phyloP scores from a whole-genome alignment of 148 eudicot species.

The Chenopodium suecicum region DNA sequence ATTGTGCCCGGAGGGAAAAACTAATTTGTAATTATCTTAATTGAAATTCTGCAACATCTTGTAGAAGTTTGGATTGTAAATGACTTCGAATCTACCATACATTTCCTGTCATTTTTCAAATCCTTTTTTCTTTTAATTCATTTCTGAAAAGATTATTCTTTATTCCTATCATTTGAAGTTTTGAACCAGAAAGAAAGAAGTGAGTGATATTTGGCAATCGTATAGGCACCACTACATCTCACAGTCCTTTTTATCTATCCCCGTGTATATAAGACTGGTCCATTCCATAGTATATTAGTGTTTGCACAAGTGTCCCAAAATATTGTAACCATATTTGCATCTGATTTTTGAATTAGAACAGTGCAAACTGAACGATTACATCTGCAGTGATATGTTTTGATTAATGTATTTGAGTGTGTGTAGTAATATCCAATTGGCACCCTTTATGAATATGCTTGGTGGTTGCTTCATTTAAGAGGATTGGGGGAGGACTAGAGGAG shows the following conservation, averaged over 20 bases:
- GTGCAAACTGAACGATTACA: neutral
- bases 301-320: neutral
- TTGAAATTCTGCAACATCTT: neutral
- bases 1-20: neutral
- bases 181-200: neutral
- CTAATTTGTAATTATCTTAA: neutral
- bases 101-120: slow-evolving; percentile 10
- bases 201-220: neutral
- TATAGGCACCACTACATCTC: neutral
- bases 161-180: neutral
- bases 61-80: neutral
- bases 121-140: neutral
- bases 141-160: neutral
- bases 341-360: neutral
- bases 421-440: neutral
- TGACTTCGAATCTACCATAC: neutral
- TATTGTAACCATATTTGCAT: neutral
- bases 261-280: neutral
- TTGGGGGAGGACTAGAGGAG: neutral
- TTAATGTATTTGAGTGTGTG: neutral
- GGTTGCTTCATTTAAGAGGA: neutral
- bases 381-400: neutral
- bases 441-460: neutral
- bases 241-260: neutral
- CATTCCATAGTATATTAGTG: neutral